A percentile compares a stretch with the other conserved stretches of the same genome.
Conservation (phyloP, 2,329 filamentous ascomycete genomes). For the Phaeosphaeria sp. region DNA sequence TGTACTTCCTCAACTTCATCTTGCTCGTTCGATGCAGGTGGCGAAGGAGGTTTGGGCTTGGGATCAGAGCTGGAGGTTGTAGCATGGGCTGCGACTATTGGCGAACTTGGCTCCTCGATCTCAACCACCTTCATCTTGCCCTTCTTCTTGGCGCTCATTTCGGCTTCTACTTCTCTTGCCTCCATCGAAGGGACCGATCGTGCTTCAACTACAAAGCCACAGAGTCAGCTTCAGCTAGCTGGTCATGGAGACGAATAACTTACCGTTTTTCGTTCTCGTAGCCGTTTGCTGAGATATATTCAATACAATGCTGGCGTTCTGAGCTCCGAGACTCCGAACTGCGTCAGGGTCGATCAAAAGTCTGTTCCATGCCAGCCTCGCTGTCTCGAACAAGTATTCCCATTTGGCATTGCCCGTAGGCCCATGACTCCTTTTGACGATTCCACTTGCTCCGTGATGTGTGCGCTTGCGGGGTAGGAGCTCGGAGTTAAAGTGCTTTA, state of each 20-base stretch:
- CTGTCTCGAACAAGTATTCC: conserved; percentile 31
- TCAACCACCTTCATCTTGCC: conserved; percentile 1
- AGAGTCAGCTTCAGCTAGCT: background rate
- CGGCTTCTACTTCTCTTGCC: background rate
- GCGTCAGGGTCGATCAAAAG: conserved; percentile 13
- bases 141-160: background rate
- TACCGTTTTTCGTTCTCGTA: background rate
- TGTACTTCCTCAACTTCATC: background rate
- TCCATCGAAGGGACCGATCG: conserved; percentile 3
- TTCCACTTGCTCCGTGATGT: background rate
- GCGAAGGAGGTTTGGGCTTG: background rate
- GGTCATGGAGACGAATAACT: background rate
- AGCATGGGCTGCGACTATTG: background rate
- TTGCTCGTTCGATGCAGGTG: no score
- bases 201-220: background rate
- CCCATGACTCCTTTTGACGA: conserved; percentile 1
- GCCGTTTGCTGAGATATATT: background rate
- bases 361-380: conserved; percentile 20
- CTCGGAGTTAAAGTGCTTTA: conserved; percentile 1
- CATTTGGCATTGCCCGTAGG: conserved; percentile 15
- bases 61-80: background rate
- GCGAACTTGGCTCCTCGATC: background rate
- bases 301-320: background rate
- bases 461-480: background rate
- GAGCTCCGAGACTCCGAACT: conserved; percentile 2